Evolutionary conservation across 192 early-diverging fungal species (phyloP).

Genomic region (Chytriomyces sp.): DNA sequence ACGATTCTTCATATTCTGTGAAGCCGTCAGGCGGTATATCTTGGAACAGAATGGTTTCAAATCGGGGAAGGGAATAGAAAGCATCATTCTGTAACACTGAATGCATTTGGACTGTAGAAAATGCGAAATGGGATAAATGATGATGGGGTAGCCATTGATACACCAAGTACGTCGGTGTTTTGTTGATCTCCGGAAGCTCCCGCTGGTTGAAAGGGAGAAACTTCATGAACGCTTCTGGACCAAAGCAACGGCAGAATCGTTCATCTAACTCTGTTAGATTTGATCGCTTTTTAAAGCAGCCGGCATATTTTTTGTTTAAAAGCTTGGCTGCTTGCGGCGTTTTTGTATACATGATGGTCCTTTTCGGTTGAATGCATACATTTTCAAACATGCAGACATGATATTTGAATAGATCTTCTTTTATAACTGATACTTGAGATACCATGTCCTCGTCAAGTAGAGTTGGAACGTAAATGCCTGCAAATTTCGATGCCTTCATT

Average conservation of each 20-base stretch:
- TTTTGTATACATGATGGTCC: not conserved
- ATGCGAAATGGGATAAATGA: slow-evolving; percentile 20
- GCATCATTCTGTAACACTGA: not conserved
- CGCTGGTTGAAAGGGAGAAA: not conserved
- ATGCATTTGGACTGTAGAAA: slow-evolving; percentile 14
- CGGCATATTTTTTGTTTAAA: not conserved
- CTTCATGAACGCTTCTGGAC: not conserved
- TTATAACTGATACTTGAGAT: not conserved
- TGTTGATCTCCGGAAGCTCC: not conserved
- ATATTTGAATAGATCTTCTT: not conserved
- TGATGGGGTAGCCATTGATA: slow-evolving; percentile 20
- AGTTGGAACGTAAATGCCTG: too few species aligned
- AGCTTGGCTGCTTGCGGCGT: not conserved
- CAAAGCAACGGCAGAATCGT: slow-evolving; percentile 14
- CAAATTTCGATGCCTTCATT: too few species aligned
- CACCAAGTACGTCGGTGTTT: not conserved
- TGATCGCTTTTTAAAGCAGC: slow-evolving; percentile 13
- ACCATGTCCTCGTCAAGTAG: not conserved
- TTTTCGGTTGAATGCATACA: slow-evolving; percentile 4
- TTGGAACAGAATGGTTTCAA: slow-evolving; percentile 5
- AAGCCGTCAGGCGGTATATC: slow-evolving; percentile 14
- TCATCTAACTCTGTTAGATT: not conserved
- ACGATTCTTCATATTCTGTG: not conserved
- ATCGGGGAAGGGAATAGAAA: slow-evolving; percentile 2
- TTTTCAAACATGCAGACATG: slow-evolving; percentile 3